Conservation (phyloP, 78 protist genomes). For the slime mould (Dictyostelium discoideum) region DNA sequence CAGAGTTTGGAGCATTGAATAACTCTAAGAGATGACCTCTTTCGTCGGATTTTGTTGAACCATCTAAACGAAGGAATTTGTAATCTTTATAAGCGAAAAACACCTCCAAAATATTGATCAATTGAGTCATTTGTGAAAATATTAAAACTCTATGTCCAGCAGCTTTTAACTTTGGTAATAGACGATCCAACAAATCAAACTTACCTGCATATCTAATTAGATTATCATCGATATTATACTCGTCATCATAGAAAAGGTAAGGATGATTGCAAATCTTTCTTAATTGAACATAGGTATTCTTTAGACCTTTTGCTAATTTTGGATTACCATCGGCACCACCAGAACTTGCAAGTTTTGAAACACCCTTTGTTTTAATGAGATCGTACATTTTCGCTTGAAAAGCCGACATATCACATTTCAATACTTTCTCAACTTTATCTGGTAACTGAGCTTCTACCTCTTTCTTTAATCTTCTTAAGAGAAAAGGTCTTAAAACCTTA, state of each 20-base stretch:
- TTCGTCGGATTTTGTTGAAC: conserved; percentile 65
- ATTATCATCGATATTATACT: conserved; percentile 61
- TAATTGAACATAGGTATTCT: conserved; percentile 85
- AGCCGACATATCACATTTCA: conserved; percentile 82
- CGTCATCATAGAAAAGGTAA: conserved; percentile 93
- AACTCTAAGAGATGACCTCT: conserved; percentile 49
- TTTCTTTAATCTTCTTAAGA: conserved; percentile 90
- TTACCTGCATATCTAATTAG: conserved; percentile 89
- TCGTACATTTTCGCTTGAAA: conserved; percentile 84
- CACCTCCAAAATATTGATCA: conserved; percentile 88
- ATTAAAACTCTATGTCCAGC: conserved; percentile 89
- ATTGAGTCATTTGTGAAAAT: conserved; percentile 88
- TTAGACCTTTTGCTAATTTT: conserved; percentile 37
- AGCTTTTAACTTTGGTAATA: conserved; percentile 85
- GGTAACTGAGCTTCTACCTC: conserved; percentile 95
- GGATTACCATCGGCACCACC: conserved; percentile 65
- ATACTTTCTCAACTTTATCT: conserved; percentile 87
- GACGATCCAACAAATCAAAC: conserved; percentile 92
- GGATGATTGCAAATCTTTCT: conserved; percentile 96
- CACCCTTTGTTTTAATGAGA: conserved; percentile 58
- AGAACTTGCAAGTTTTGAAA: conserved; percentile 9
- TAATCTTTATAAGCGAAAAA: conserved; percentile 27
- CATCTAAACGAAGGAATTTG: conserved; percentile 79
- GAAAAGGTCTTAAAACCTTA: conserved; percentile 88
- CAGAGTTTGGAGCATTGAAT: conserved; percentile 66